Evolutionary conservation across 164 flowering plant genomes (phyloP).

Genomic region (Pachysandra terminalis): DNA sequence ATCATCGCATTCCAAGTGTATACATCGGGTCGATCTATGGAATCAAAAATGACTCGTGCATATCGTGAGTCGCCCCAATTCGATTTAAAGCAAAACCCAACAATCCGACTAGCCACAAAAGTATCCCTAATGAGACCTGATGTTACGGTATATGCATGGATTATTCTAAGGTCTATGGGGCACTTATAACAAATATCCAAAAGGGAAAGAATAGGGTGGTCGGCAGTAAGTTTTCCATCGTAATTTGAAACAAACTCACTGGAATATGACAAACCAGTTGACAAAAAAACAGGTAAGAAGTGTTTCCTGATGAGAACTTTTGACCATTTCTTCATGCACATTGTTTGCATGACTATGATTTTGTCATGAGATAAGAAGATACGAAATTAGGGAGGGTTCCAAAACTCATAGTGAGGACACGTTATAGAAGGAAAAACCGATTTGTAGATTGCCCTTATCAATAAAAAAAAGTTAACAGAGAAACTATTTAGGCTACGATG

Average conservation of each 20-base stretch:
- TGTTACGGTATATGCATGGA: constrained; percentile 23
- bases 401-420: no score
- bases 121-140: constrained; percentile 19
- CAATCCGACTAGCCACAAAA: constrained; percentile 19
- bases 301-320: neutral
- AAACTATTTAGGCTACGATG: no score
- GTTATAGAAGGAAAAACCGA: no score
- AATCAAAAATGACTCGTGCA: constrained; percentile 15
- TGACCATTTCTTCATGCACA: neutral
- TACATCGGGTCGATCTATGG: constrained; percentile 17
- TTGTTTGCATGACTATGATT: neutral
- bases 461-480: no score
- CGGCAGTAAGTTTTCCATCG: neutral
- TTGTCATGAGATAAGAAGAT: neutral
- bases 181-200: constrained; percentile 5
- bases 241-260: neutral
- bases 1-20: constrained; percentile 28
- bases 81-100: constrained; percentile 16
- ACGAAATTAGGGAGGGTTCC: no score
- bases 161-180: constrained; percentile 5
- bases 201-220: constrained; percentile 10
- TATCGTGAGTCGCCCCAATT: neutral
- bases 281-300: neutral
- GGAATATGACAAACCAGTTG: neutral
- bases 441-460: no score